Conservation (phyloP, 208 protist genomes). For the Kentomonas sorsogonicus region DNA sequence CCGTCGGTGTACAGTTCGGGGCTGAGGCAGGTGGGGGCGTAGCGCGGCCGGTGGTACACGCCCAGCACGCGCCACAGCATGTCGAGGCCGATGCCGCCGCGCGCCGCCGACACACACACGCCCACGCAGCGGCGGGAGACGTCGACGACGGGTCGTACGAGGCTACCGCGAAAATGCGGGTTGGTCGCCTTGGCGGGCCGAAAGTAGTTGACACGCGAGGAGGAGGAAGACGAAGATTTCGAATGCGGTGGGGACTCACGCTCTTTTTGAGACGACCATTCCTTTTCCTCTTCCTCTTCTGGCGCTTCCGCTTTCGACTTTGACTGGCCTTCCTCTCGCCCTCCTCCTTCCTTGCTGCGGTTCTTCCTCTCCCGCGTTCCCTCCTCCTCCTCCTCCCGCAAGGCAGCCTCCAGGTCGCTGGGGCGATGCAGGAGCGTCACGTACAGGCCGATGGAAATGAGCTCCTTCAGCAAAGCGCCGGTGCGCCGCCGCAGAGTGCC, state of each 20-base stretch:
- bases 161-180: constrained; percentile 64
- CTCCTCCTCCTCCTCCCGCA: too few species aligned
- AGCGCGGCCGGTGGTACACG: constrained; percentile 27
- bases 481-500: constrained; percentile 37
- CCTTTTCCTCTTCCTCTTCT: not conserved
- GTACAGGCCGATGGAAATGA: constrained; percentile 60
- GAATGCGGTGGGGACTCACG: too few species aligned
- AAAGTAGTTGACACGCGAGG: constrained; percentile 28
- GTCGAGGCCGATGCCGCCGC: constrained; percentile 38
- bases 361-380: too few species aligned
- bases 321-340: too few species aligned
- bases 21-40: too few species aligned
- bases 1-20: too few species aligned
- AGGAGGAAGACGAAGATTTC: too few species aligned
- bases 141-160: constrained; percentile 48
- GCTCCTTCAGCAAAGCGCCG: constrained; percentile 29
- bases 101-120: constrained; percentile 69
- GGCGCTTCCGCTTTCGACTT: too few species aligned
- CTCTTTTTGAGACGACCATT: not conserved
- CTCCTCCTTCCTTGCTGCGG: too few species aligned
- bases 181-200: constrained; percentile 62
- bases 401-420: constrained; percentile 27
- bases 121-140: constrained; percentile 66
- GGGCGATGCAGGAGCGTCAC: constrained; percentile 47
- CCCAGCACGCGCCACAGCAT: constrained; percentile 67